These are phyloP conservation scores for Raphanus sativus DNA, from an alignment of 345 rosid genomes.

Conservation along the genomic window DNA sequence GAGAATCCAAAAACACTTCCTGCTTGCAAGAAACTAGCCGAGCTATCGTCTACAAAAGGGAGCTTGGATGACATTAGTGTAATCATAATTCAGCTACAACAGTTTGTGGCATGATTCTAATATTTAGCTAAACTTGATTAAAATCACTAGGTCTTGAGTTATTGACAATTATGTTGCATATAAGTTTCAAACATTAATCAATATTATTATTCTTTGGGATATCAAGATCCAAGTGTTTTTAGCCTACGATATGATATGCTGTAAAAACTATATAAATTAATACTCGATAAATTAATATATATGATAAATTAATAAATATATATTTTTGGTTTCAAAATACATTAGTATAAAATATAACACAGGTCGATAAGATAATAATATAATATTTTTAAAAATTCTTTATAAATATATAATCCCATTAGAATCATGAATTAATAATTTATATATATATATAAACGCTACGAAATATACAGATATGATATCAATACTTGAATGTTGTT, in stretches of 20 bases:
- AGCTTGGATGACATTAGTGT: constrained; percentile 72
- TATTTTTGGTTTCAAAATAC: no score
- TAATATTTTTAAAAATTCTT: no score
- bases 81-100: constrained; percentile 60
- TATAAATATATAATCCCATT: no score
- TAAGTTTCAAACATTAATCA: constrained; percentile 15
- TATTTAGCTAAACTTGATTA: constrained; percentile 6
- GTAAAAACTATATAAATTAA: no score
- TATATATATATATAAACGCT: no score
- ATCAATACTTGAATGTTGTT: no score
- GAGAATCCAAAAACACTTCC: constrained; percentile 45
- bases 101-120: constrained; percentile 34
- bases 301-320: no score
- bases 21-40: constrained; percentile 79
- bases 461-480: no score
- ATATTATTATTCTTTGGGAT: neutral
- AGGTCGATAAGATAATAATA: no score
- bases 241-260: neutral
- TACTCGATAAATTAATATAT: no score
- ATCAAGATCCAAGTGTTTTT: constrained; percentile 3
- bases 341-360: no score
- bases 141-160: constrained; percentile 12
- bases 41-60: constrained; percentile 71
- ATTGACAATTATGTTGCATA: constrained; percentile 18
- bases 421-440: no score